phyloP scores from a whole-genome alignment of 768 basidiomycete species.

The Chlorophyllum brunneum region DNA sequence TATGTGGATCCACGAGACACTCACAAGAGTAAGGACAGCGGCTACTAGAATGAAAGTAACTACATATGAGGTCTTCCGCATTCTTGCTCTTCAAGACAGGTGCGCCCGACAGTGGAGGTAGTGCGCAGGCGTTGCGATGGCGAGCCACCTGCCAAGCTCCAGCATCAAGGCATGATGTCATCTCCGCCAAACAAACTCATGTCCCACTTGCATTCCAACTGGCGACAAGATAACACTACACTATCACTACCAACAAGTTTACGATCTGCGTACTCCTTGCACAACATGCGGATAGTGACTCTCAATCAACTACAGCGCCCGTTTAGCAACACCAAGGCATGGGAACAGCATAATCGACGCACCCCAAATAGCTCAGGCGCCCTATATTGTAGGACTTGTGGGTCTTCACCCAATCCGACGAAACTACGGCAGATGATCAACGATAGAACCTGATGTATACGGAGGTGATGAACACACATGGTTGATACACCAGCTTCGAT shows the following conservation, averaged over 20 bases:
- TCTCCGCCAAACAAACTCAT: too few relatives aligned
- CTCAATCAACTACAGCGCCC: slow-evolving; percentile 53
- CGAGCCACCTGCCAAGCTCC: not conserved
- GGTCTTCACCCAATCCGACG: slow-evolving; percentile 83
- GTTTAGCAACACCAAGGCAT: not conserved
- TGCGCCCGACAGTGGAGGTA: not conserved
- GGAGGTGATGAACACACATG: slow-evolving; percentile 45
- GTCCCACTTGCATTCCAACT: too few relatives aligned
- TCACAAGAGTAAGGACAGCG: slow-evolving; percentile 47
- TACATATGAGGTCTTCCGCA: slow-evolving; percentile 71
- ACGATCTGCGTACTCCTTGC: too few relatives aligned
- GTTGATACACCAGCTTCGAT: slow-evolving; percentile 88
- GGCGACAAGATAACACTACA: too few relatives aligned
- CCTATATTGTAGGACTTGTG: slow-evolving; percentile 67
- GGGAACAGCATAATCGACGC: slow-evolving; percentile 17
- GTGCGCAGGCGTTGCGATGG: not conserved
- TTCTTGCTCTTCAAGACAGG: slow-evolving; percentile 19
- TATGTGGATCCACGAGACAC: slow-evolving; percentile 19
- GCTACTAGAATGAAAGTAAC: slow-evolving; percentile 57
- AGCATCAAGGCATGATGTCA: too few relatives aligned
- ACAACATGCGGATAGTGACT: slow-evolving; percentile 68
- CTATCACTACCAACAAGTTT: not conserved
- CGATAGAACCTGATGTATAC: not conserved
- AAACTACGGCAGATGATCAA: slow-evolving; percentile 41
- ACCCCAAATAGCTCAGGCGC: slow-evolving; percentile 70